Evolutionary conservation across 306 rosid species (phyloP).

Genomic region (Biancaea sappan): DNA sequence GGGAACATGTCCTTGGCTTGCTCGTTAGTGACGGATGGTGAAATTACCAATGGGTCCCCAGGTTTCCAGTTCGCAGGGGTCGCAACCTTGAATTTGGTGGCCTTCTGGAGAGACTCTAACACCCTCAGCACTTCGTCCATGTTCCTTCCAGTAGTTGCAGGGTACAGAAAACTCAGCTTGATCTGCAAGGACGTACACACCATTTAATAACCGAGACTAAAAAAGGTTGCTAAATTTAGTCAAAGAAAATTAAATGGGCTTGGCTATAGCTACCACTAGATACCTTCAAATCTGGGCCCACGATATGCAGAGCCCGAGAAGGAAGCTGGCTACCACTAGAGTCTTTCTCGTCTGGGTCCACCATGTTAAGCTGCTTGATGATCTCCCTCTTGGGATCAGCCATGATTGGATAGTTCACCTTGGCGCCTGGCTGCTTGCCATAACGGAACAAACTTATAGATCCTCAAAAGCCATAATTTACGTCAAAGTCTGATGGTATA

Average conservation of each 20-base stretch:
- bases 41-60: conserved; percentile 60
- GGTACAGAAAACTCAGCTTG: conserved; percentile 78
- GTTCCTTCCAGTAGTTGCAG: conserved; percentile 80
- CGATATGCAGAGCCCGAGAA: conserved; percentile 74
- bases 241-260: background rate
- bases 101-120: conserved; percentile 74
- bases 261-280: too few relatives aligned
- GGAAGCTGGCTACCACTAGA: conserved; percentile 51
- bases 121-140: conserved; percentile 87
- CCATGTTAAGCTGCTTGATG: conserved; percentile 81
- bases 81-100: conserved; percentile 58
- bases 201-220: too few relatives aligned
- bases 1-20: conserved; percentile 72
- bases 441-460: background rate
- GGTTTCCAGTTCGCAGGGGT: conserved; percentile 82
- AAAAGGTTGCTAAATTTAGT: too few relatives aligned
- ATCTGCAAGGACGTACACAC: too few relatives aligned
- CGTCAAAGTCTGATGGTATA: background rate
- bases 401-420: conserved; percentile 71
- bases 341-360: conserved; percentile 75
- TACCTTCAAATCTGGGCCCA: conserved; percentile 76
- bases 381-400: conserved; percentile 61
- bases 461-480: background rate
- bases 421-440: conserved; percentile 53
- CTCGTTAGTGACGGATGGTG: conserved; percentile 54